Base-by-base conservation (phyloP, 352 stramenopile genomes). In the Phytophthora pistaciae region DNA sequence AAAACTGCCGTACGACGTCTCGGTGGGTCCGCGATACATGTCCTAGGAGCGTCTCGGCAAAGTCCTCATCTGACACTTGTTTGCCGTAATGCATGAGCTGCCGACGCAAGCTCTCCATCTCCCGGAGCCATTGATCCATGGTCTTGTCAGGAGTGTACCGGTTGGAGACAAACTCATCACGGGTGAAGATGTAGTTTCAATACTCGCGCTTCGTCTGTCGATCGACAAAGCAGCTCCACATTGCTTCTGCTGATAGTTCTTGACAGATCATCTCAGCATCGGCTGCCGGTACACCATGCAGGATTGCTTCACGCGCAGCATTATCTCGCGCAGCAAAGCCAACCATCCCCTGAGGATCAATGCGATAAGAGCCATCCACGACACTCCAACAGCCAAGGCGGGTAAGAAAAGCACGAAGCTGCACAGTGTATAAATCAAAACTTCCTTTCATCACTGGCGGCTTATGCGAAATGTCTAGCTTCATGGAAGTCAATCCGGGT, bases 181-280 rank as follows among this genome's bases (percentile, higher is more conserved):
- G 38, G 8, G 20, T 29, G 5, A 64, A 59, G 11, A 70, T 64
- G 42, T 62, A 66, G 31, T 71, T 66, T 9, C 25, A 66, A 31
- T 71, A 66, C 40, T 66, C 64, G 1, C 27, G 36, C 38, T 71
- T 66, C 0, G 64, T 71, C 18, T 71, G 64, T 18, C 52, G 49
- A 60, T 56, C 40, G 14, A 48, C 13, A 20, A 56, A 71, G 29
- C 33, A 36, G 8, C 60, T 31, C 64, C 56, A 61, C 49, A 56
- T 66, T 23, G 49, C 49, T 16, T 61, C 10, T 25, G 64, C 33
- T 11, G 36, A 57, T 6, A 44, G 25, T 21, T 65, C 64, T 13
- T 70, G 55, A 29, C 23, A 70, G 44, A 70, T 64, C 42, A 70
- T 64, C 27, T 64, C 31, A 48, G 44, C 55, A 27, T 60, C 55